Evolutionary conservation across 306 rosid genomes (phyloP), one percentile per base, ranked within the genome.

Genomic region (Mimosa bimucronata): DNA sequence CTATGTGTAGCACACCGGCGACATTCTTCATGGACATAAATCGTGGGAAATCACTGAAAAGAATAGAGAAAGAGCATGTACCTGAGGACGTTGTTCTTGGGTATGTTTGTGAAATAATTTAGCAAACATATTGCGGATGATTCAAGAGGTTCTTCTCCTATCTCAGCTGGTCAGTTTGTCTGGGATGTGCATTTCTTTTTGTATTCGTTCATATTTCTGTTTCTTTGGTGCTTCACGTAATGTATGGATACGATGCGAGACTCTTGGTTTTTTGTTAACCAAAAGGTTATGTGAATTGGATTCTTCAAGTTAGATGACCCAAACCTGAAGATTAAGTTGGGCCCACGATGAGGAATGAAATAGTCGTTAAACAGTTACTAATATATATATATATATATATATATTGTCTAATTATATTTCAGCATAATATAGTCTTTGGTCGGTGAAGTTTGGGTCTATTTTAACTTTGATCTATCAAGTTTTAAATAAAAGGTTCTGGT

Each of bases 81-180:
- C 97, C 97, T 73, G 84, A 25, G 71, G 80, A 66, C 28, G 38
- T 11, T 86, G 85, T 23, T 73, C 83, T 25, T 75, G 67, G 5
- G 79, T 23, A 34, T 82, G 61, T 67, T 89, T 88, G 10, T 84
- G 89, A 55, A 92, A 88, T 28, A 92, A 48, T 84, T 84, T 87
- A 65, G 96, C 79, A 28, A 94, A 89, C 98, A 94, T n/a, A n/a
- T 92, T 23, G 83, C 61, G 81, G 83, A 73, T 29, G 81, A 73
- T 73, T 41, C 16, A 79, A 66, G 81, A 76, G 85, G 53, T 77
- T 66, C 29, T 19, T 31, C 73, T 78, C 77, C 76, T 73, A 76
- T 73, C 19, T 77, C 79, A 58, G 66, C 41, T 71, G 71, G 34
- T 7, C 57, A 57, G 72, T 58, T 71, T 71, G 28, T 18, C 45